These are phyloP conservation scores for Sporothrix mexicana DNA, from an alignment of 2,329 filamentous ascomycete genomes.

Conservation along the genomic window DNA sequence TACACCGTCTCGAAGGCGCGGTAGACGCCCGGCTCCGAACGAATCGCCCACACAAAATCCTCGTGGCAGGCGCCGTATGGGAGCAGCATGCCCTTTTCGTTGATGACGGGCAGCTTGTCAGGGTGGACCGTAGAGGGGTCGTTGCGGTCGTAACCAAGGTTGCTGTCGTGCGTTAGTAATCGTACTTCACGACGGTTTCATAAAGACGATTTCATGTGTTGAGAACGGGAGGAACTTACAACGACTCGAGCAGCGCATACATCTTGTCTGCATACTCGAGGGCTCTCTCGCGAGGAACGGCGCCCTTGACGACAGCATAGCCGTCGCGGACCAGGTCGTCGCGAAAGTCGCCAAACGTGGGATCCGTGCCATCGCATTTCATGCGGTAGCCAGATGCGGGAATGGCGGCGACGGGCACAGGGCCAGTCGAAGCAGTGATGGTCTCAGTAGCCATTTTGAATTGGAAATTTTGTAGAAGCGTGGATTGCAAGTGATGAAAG, in stretches of 20 bases:
- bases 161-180: conserved; percentile 1
- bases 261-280: conserved; percentile 35
- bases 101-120: conserved; percentile 43
- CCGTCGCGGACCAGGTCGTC: conserved; percentile 42
- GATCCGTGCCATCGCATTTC: not conserved
- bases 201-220: too few relatives aligned
- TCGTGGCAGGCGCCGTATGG: conserved; percentile 56
- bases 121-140: conserved; percentile 35
- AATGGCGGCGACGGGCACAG: too few relatives aligned
- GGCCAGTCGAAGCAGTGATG: not conserved
- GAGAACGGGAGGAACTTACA: not conserved
- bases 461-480: too few relatives aligned
- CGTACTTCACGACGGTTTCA: too few relatives aligned
- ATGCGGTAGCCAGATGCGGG: too few relatives aligned
- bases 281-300: conserved; percentile 31
- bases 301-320: conserved; percentile 42
- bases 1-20: conserved; percentile 54
- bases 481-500: too few relatives aligned
- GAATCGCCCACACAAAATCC: conserved; percentile 56
- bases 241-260: conserved; percentile 27
- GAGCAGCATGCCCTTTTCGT: conserved; percentile 56
- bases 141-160: conserved; percentile 35
- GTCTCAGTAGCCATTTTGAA: not conserved
- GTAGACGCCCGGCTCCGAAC: conserved; percentile 54
- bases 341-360: conserved; percentile 36